These are phyloP conservation scores for Tephrocybe sp. DNA, from an alignment of 768 basidiomycete species.

Conservation along the genomic window DNA sequence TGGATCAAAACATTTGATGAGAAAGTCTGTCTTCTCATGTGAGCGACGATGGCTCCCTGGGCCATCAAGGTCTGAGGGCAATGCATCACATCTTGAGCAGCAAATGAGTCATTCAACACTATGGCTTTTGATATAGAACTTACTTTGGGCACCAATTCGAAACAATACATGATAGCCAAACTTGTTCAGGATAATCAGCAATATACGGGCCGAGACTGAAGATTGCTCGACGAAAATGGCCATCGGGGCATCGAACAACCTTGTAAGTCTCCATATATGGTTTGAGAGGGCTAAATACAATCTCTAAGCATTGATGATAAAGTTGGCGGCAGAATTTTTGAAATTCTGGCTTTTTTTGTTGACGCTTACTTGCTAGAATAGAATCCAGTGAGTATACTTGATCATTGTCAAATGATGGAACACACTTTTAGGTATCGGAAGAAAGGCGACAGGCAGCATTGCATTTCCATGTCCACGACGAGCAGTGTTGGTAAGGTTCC, in stretches of 20 bases:
- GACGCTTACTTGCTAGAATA: constrained; percentile 14
- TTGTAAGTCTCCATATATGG: constrained; percentile 23
- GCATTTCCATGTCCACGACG: constrained; percentile 27
- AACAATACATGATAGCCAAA: constrained; percentile 21
- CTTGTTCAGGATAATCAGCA: constrained; percentile 28
- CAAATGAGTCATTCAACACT: not conserved
- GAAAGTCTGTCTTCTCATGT: constrained; percentile 16
- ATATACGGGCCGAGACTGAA: constrained; percentile 29
- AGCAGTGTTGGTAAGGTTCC: constrained; percentile 26
- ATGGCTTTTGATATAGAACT: not conserved
- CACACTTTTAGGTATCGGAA: constrained; percentile 34
- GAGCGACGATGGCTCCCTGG: constrained; percentile 13
- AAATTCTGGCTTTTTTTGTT: constrained; percentile 14
- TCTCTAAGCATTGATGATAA: constrained; percentile 20
- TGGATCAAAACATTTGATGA: constrained; percentile 19
- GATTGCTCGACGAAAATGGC: constrained; percentile 21
- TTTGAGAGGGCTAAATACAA: constrained; percentile 17
- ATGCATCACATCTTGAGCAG: constrained; percentile 8
- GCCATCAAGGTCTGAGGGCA: constrained; percentile 17
- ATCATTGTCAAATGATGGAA: not conserved
- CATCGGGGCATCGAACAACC: constrained; percentile 22
- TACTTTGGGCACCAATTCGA: constrained; percentile 28
- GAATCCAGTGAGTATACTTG: too few species aligned
- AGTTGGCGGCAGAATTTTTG: constrained; percentile 19
- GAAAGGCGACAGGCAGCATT: constrained; percentile 29